phyloP scores from a whole-genome alignment of 2,329 filamentous ascomycete species.

The Tolypocladium paradoxum region DNA sequence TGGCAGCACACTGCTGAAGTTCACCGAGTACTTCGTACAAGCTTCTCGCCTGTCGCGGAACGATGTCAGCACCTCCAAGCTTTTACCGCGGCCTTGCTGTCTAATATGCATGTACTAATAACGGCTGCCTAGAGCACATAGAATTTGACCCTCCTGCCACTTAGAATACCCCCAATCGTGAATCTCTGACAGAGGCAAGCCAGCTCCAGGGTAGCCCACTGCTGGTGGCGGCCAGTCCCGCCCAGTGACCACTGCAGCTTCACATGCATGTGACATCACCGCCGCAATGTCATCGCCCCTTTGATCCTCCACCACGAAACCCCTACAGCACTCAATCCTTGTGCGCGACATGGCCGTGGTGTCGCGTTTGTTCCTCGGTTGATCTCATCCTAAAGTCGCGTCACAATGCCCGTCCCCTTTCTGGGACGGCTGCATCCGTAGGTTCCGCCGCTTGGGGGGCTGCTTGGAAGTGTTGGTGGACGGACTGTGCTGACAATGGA shows the following conservation, averaged over 20 bases:
- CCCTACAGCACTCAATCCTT: background rate
- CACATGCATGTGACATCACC: slow-evolving; percentile 6
- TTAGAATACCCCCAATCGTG: background rate
- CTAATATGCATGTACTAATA: too few relatives aligned
- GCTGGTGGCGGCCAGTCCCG: background rate
- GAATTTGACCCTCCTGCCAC: too few relatives aligned
- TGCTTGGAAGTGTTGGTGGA: background rate
- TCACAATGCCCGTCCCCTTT: slow-evolving; percentile 40
- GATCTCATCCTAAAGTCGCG: background rate
- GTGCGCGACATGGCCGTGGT: background rate
- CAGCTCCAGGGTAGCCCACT: background rate
- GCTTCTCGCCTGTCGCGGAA: too few relatives aligned
- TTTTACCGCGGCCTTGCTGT: too few relatives aligned
- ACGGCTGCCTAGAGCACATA: too few relatives aligned
- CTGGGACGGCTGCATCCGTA: slow-evolving; percentile 41
- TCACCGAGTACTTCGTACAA: too few relatives aligned
- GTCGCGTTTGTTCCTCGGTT: background rate
- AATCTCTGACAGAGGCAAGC: too few relatives aligned
- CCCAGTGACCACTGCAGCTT: background rate
- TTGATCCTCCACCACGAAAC: background rate
- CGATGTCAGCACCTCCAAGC: too few relatives aligned
- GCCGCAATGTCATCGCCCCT: background rate
- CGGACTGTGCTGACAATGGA: slow-evolving; percentile 2
- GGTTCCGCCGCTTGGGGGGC: slow-evolving; percentile 14
- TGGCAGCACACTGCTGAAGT: too few relatives aligned